Evolutionary conservation across 2,329 filamentous ascomycete genomes (phyloP), one percentile per base, ranked within the genome.

Genomic region (Leptographium procerum): DNA sequence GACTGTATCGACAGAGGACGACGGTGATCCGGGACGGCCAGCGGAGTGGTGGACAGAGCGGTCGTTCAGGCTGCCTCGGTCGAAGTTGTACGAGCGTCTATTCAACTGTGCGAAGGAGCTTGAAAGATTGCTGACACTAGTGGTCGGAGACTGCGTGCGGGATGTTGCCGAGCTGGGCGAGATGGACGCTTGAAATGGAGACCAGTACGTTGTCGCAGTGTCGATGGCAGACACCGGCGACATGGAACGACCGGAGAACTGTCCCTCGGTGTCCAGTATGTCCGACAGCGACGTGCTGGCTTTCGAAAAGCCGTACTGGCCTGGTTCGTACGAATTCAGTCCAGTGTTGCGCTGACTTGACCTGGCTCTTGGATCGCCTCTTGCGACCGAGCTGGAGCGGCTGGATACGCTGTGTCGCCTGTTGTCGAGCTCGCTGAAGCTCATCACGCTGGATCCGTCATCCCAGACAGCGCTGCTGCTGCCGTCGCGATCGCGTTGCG

Each of bases 151-250:
- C 60, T 84, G 83, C 0, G 78, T 77, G 57, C 81, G 74, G 1
- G 82, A 81, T 0, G 79, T 69, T 70, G 79, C 73, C 69, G 89
- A 68, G 73, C 86, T 69, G 0, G 84, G 81, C 24, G 87, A 84
- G 61, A 85, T 80, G 0, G 82, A 77, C 0, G 84, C 84, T 60
- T 89, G 86, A 64, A 92, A 91, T 0, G 89, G 89, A 3, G 91
- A 96, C 90, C 91, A 96, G 68, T 92, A 95, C 0, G 90, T 94
- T 19, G 84, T 84, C 28, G 81, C 80, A 0, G 89, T 87, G 65
- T 94, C 89, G 60, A 87, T 85, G 0, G 87, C 85, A 50, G 88
- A 75, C 0, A 87, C 78, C 0, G 87, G 86, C 22, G 86, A 89
- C 2, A 80, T 78, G 65, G 81, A 68, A 60, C 88, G 79, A 60